Percentiles rank a stretch among this genome's conserved stretches.
phyloP scores from a whole-genome alignment of 2,329 filamentous ascomycete genomes.

The Rhexocercosporidium sp. region DNA sequence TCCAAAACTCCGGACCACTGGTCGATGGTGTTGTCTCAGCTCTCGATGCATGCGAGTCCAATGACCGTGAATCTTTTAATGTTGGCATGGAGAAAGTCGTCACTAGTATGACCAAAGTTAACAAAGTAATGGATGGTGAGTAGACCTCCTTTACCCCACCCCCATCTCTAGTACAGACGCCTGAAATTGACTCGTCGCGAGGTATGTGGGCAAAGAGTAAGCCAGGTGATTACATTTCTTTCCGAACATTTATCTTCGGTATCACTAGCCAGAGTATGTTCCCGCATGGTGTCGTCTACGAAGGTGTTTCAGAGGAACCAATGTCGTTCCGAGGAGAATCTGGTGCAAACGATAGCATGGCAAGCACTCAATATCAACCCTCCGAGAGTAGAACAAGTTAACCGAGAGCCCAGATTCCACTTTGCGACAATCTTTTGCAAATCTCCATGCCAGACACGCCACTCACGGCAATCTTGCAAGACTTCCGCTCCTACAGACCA shows the following conservation, averaged over 20 bases:
- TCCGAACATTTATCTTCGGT: constrained; percentile 96
- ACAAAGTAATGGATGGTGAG: constrained; percentile 77
- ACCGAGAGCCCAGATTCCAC: constrained; percentile 62
- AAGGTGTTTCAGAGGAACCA: constrained; percentile 77
- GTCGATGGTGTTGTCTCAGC: constrained; percentile 74
- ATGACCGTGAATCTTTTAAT: constrained; percentile 65
- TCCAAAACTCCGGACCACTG: constrained; percentile 79
- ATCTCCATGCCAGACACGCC: constrained; percentile 89
- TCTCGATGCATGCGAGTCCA: constrained; percentile 60
- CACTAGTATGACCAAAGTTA: constrained; percentile 69
- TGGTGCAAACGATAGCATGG: constrained; percentile 93
- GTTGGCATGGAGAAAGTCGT: constrained; percentile 66
- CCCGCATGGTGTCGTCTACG: constrained; percentile 87
- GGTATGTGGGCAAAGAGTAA: constrained; percentile 91
- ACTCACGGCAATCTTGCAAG: constrained; percentile 83
- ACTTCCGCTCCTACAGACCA: constrained; percentile 89
- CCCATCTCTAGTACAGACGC: constrained; percentile 19
- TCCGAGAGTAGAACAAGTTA: not conserved
- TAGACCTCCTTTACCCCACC: constrained; percentile 21
- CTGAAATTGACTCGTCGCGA: constrained; percentile 44
- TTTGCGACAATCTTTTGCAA: constrained; percentile 86
- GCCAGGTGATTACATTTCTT: constrained; percentile 82
- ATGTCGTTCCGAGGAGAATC: constrained; percentile 89
- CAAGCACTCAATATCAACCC: constrained; percentile 40
- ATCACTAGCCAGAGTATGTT: constrained; percentile 96